phyloP scores from a whole-genome alignment of 345 rosid genomes.

The Gossypium anomalum region DNA sequence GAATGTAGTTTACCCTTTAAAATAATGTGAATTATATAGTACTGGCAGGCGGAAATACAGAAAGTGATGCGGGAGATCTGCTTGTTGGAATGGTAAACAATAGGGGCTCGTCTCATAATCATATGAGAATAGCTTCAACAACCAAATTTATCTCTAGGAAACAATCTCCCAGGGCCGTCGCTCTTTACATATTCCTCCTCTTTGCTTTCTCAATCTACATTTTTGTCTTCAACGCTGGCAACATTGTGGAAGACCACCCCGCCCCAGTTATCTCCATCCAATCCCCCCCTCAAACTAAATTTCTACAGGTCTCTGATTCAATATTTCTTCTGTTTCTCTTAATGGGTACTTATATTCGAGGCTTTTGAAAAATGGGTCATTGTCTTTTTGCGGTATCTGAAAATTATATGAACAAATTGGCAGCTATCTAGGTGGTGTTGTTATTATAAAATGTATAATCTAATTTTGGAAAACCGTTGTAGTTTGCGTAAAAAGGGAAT shows the following conservation, averaged over 20 bases:
- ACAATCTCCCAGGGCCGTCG: conserved; percentile 18
- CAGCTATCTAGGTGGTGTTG: neutral
- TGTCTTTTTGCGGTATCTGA: neutral
- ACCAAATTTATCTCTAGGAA: conserved; percentile 20
- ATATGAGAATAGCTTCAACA: conserved; percentile 15
- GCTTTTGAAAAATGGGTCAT: neutral
- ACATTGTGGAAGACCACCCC: conserved; percentile 25
- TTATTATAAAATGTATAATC: neutral
- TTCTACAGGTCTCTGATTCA: conserved; percentile 17
- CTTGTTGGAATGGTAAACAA: conserved; percentile 26
- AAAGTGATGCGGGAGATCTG: conserved; percentile 19
- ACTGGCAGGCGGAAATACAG: neutral
- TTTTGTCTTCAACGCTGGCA: conserved; percentile 23
- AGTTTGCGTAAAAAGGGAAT: neutral
- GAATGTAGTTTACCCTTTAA: no score
- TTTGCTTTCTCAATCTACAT: conserved; percentile 30
- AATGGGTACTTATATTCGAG: neutral
- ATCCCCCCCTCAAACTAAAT: conserved; percentile 16
- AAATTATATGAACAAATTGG: neutral
- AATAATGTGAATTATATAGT: neutral
- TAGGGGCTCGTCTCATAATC: conserved; percentile 19
- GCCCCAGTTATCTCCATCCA: conserved; percentile 4
- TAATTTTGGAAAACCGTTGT: neutral
- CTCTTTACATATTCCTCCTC: conserved; percentile 30
- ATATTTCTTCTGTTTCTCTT: neutral